Conservation (phyloP, 257 asterid genomes). For the Salvia miltiorrhiza region DNA sequence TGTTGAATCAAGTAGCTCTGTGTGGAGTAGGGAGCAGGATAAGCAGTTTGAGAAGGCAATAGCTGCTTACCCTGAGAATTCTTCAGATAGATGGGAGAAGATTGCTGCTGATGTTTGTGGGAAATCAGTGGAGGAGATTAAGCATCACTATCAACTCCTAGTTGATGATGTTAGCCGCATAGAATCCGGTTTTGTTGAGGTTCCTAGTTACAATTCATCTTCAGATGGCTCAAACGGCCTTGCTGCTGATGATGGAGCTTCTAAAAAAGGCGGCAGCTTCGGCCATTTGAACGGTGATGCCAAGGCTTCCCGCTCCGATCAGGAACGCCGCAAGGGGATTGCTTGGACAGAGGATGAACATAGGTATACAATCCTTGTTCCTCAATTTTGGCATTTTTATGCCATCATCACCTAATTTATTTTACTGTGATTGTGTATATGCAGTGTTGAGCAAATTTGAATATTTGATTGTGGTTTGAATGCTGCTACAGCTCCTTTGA, state of each 20-base stretch:
- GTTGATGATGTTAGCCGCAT: conserved; percentile 73
- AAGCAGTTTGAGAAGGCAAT: conserved; percentile 77
- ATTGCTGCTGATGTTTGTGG: conserved; percentile 79
- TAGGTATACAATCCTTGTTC: conserved; percentile 40
- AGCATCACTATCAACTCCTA: conserved; percentile 67
- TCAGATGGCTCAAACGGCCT: conserved; percentile 48
- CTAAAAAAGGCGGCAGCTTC: conserved; percentile 40
- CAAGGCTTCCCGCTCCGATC: conserved; percentile 63
- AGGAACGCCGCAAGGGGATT: conserved; percentile 92
- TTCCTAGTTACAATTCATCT: conserved; percentile 58
- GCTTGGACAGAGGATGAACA: conserved; percentile 99
- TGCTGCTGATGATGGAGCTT: conserved; percentile 51
- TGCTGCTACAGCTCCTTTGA: neutral
- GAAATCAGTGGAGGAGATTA: conserved; percentile 69
- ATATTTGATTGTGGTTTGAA: neutral
- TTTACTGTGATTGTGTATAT: neutral
- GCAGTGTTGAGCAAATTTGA: neutral
- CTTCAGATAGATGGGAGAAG: conserved; percentile 73
- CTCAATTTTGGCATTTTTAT: neutral
- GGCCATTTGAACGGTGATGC: conserved; percentile 48
- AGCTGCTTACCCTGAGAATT: conserved; percentile 66
- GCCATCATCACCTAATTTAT: neutral
- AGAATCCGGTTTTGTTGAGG: conserved; percentile 70
- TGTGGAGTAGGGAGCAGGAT: conserved; percentile 88
- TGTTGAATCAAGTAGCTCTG: conserved; percentile 53